Conservation (phyloP, 306 rosid species). For the Purshia tridentata region DNA sequence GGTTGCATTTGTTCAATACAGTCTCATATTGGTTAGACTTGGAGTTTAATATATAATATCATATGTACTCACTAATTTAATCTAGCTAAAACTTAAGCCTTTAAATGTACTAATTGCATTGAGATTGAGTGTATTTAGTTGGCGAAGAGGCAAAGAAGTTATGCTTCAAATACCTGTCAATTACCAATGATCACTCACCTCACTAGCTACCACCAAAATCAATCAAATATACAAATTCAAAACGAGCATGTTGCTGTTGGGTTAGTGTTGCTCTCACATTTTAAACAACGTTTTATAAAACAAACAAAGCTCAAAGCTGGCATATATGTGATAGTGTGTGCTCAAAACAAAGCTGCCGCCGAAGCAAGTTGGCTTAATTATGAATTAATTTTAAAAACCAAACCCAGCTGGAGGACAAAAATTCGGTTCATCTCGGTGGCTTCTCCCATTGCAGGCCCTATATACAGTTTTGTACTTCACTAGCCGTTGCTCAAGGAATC, state of each 20-base stretch:
- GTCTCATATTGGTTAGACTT: too few relatives aligned
- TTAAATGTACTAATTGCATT: too few relatives aligned
- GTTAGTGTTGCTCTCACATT: neutral
- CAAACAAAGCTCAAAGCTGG: neutral
- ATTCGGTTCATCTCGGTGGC: conserved; percentile 8
- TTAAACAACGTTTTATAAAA: neutral
- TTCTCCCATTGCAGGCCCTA: conserved; percentile 16
- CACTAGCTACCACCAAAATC: neutral
- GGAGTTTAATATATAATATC: too few relatives aligned
- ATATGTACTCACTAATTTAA: too few relatives aligned
- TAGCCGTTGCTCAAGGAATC: conserved; percentile 9
- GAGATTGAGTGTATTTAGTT: too few relatives aligned
- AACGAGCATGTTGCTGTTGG: neutral
- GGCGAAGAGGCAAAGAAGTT: neutral
- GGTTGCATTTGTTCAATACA: too few relatives aligned
- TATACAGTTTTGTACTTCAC: neutral
- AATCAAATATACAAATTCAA: neutral
- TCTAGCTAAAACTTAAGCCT: too few relatives aligned
- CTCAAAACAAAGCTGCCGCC: neutral
- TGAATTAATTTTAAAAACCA: neutral
- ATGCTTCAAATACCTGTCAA: neutral
- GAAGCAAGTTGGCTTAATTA: conserved; percentile 1
- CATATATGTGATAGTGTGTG: too few relatives aligned
- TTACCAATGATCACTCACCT: neutral
- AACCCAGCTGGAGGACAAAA: conserved; percentile 11